Base-by-base conservation (phyloP, 2,329 filamentous ascomycete genomes). In the Teratosphaeria nubilosa region DNA sequence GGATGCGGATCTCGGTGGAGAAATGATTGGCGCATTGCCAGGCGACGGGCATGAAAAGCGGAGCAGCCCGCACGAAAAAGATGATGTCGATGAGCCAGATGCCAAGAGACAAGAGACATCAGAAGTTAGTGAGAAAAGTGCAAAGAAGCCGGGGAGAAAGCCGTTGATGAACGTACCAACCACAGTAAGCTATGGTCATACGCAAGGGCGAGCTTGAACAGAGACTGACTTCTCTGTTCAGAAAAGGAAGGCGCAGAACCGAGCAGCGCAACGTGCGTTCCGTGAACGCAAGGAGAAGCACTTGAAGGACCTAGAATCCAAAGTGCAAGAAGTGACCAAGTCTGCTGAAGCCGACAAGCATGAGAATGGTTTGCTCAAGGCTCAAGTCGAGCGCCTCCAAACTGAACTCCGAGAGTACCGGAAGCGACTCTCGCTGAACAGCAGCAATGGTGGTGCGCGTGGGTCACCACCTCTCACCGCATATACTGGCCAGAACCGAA, bases 71-170 rank as follows among this genome's bases (percentile, higher is more conserved):
- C 54, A 55, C 3, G 61, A 63, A 4, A 20, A 66, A n/a, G 67
- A 68, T 16, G 65, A 69, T 24, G 64, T 63, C 56, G 81, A 83
- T 60, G 80, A 81, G 88, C 62, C 80, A 51, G 84, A 83, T 64
- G 83, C 84, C 59, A 94, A 91, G 78, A 83, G 90, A 63, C 84
- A 88, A 60, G 91, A 95, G 74, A 84, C 90, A 62, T 83, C 87
- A 60, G 91, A 95, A 73, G 84, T 86, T 59, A 16, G n/a, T 16
- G 86, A 90, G 58, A 96, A 94, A 75, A 80, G 86, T 51, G 84
- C 90, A 25, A 97, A 97, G 83, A 99, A 97, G 77, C 92, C 94
- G 4, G 94, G 94, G 55, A 85, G 94, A 63, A 99, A 99, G 79
- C 94, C 92, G 22, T 80, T 97, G 68, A 97, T 90, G 53, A 95